Conservation (phyloP, 345 rosid species). For the Eutrema heterophyllum region DNA sequence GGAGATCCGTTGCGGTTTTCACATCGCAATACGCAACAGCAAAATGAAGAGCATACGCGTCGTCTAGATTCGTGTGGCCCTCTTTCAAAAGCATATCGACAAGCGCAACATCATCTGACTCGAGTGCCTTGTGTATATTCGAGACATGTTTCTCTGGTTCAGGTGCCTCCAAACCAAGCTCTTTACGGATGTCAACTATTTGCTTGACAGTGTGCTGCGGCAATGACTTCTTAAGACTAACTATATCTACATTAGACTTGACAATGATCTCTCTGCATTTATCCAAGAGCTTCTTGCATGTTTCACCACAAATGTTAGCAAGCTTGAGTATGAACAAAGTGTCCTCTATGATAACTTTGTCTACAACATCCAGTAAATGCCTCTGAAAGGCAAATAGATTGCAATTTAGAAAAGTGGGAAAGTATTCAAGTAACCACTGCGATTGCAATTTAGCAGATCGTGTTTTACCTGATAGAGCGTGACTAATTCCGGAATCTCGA, state of each 20-base stretch:
- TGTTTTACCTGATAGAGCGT: conserved; percentile 57
- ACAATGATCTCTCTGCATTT: conserved; percentile 53
- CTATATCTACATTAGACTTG: conserved; percentile 50
- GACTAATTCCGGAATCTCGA: conserved; percentile 57
- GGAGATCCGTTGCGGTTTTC: conserved; percentile 58
- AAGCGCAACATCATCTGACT: conserved; percentile 69
- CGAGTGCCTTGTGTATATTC: conserved; percentile 70
- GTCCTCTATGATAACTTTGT: conserved; percentile 58
- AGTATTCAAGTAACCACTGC: not conserved
- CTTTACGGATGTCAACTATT: conserved; percentile 40
- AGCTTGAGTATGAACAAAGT: conserved; percentile 54
- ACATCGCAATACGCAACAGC: conserved; percentile 82
- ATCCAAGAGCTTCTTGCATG: conserved; percentile 43
- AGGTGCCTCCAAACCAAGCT: conserved; percentile 33
- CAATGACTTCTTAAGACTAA: conserved; percentile 61
- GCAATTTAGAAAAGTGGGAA: not conserved
- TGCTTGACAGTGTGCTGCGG: conserved; percentile 44
- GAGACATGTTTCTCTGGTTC: conserved; percentile 50
- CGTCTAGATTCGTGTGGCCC: conserved; percentile 57
- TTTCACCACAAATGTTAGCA: conserved; percentile 48
- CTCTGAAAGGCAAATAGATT: conserved; percentile 40
- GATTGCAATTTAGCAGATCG: not conserved
- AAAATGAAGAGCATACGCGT: conserved; percentile 70
- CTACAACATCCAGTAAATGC: conserved; percentile 53
- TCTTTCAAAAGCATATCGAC: conserved; percentile 63